Conservation (phyloP, 345 rosid species). For the Gossypium sturtianum region DNA sequence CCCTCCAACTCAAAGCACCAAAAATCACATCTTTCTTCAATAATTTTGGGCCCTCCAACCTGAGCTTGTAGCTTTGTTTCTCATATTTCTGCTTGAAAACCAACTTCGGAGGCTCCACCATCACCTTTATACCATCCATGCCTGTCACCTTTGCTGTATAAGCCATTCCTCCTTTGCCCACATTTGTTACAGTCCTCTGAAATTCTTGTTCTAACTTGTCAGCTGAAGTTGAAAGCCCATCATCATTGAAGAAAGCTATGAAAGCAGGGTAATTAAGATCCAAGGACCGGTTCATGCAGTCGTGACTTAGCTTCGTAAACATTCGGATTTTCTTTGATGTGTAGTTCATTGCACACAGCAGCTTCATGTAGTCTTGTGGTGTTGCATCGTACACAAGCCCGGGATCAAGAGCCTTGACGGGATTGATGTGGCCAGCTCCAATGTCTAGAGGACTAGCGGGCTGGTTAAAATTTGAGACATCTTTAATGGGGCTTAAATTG, state of each 20-base stretch:
- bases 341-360: slow-evolving; percentile 43
- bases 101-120: slow-evolving; percentile 49
- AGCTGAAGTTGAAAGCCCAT: not conserved
- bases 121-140: slow-evolving; percentile 41
- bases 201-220: slow-evolving; percentile 18
- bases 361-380: slow-evolving; percentile 28
- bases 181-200: slow-evolving; percentile 59
- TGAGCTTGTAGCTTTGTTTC: slow-evolving; percentile 44
- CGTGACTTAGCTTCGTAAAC: slow-evolving; percentile 23
- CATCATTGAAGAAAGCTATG: slow-evolving; percentile 17
- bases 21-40: slow-evolving; percentile 33
- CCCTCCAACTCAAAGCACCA: slow-evolving; percentile 54
- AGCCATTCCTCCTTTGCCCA: slow-evolving; percentile 28
- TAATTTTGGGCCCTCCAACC: slow-evolving; percentile 37
- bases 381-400: slow-evolving; percentile 31
- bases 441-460: slow-evolving; percentile 57
- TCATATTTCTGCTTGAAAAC: slow-evolving; percentile 39
- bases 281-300: slow-evolving; percentile 1
- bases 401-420: slow-evolving; percentile 34
- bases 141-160: slow-evolving; percentile 37
- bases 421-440: slow-evolving; percentile 55
- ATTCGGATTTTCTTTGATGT: slow-evolving; percentile 10
- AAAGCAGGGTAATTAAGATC: slow-evolving; percentile 58
- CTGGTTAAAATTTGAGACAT: not conserved
- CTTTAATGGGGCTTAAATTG: slow-evolving; percentile 26